Percentiles rank a stretch among this genome's conserved stretches.
These are phyloP conservation scores for Leucocoprinus birnbaumii DNA, from an alignment of 768 basidiomycete species.

Conservation along the genomic window DNA sequence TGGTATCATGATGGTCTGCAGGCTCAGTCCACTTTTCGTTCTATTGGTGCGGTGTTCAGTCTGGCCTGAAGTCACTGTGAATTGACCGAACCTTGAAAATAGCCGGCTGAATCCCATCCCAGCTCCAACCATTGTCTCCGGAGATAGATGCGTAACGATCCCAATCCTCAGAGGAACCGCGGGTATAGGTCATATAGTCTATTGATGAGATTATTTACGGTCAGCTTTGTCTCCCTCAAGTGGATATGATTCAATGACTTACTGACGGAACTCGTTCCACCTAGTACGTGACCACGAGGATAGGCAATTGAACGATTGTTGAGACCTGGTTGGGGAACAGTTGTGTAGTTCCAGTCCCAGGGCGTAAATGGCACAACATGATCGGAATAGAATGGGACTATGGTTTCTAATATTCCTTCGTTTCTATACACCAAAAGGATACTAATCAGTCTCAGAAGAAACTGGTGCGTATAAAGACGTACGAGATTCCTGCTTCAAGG, in stretches of 20 bases:
- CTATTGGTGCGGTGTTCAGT: constrained; percentile 16
- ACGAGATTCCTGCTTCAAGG: constrained; percentile 11
- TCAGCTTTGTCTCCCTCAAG: neutral
- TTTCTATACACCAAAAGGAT: neutral
- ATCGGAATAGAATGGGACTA: constrained; percentile 11
- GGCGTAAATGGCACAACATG: constrained; percentile 12
- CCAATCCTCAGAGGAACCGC: constrained; percentile 24
- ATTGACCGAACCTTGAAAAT: constrained; percentile 2
- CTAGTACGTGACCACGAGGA: constrained; percentile 27
- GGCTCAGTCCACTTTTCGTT: constrained; percentile 27
- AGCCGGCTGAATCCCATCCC: constrained; percentile 24
- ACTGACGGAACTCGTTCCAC: constrained; percentile 31
- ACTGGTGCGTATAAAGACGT: constrained; percentile 2
- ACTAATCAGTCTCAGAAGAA: neutral
- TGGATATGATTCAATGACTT: constrained; percentile 6
- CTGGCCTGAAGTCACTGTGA: too few relatives aligned
- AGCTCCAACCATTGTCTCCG: constrained; percentile 30
- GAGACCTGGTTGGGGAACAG: constrained; percentile 27
- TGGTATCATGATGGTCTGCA: constrained; percentile 27
- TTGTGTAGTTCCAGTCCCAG: constrained; percentile 35
- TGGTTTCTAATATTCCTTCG: constrained; percentile 6
- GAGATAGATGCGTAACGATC: constrained; percentile 26
- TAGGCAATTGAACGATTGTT: constrained; percentile 23
- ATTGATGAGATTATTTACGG: neutral
- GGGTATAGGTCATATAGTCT: constrained; percentile 22